Evolutionary conservation across 2,329 filamentous ascomycete species (phyloP).

Genomic region (Arthroderma uncinatum): DNA sequence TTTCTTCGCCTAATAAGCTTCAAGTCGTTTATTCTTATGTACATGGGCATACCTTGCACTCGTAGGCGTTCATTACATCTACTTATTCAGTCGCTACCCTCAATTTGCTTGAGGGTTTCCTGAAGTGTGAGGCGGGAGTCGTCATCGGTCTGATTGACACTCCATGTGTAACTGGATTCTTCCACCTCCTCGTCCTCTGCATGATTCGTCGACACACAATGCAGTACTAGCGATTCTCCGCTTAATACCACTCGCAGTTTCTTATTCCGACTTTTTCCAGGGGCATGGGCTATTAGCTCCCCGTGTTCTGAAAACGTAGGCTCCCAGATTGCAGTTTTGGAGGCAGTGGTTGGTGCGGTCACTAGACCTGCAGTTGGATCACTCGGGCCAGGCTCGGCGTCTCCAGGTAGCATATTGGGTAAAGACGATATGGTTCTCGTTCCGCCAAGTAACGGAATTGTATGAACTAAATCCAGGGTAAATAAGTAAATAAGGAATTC

Average conservation of each 20-base stretch:
- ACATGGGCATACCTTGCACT: not conserved
- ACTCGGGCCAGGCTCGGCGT: not conserved
- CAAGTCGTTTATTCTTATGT: not conserved
- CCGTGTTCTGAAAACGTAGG: constrained; percentile 26
- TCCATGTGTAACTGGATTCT: not conserved
- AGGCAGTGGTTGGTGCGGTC: no score
- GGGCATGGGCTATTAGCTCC: constrained; percentile 22
- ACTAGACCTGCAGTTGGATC: constrained; percentile 2
- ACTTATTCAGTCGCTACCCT: not conserved
- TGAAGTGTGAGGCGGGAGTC: not conserved
- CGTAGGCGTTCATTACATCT: not conserved
- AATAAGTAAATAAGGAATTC: constrained; percentile 27
- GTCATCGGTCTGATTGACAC: not conserved
- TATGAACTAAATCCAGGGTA: constrained; percentile 29
- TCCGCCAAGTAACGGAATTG: constrained; percentile 19
- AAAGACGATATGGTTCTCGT: not conserved
- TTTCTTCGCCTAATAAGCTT: not conserved
- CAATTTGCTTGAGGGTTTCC: not conserved
- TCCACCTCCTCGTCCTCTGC: not conserved
- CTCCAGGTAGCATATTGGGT: not conserved
- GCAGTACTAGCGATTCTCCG: constrained; percentile 20
- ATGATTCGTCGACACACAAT: not conserved
- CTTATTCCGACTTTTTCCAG: constrained; percentile 17
- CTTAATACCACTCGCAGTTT: constrained; percentile 26
- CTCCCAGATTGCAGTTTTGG: constrained; percentile 9